A percentile compares a stretch with the other conserved stretches of the same genome.
Conservation (phyloP, 345 rosid genomes). For the Gynandropsis gynandra region DNA sequence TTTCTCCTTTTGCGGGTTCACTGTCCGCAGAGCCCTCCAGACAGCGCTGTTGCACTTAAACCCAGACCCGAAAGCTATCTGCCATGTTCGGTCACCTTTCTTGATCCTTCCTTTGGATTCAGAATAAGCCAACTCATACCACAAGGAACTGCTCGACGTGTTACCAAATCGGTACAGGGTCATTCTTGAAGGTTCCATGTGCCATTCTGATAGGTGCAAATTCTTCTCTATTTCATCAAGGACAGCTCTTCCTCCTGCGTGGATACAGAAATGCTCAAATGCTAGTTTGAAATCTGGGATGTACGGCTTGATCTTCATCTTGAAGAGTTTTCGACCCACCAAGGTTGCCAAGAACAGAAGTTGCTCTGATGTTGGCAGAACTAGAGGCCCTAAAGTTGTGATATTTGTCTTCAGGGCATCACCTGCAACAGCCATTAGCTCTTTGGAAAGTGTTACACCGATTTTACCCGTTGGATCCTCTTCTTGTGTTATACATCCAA, state of each 20-base stretch:
- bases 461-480: constrained; percentile 39
- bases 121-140: constrained; percentile 64
- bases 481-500: constrained; percentile 52
- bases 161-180: constrained; percentile 61
- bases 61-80: constrained; percentile 74
- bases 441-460: constrained; percentile 64
- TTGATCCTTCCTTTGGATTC: constrained; percentile 61
- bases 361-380: constrained; percentile 67
- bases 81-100: constrained; percentile 66
- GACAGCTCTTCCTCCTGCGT: constrained; percentile 68
- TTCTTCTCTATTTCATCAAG: constrained; percentile 64
- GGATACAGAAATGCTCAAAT: constrained; percentile 68
- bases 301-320: constrained; percentile 49
- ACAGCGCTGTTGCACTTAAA: constrained; percentile 77
- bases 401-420: constrained; percentile 71
- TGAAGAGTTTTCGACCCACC: constrained; percentile 45
- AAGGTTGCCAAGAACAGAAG: constrained; percentile 46
- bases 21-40: constrained; percentile 50
- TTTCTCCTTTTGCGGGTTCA: constrained; percentile 29
- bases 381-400: constrained; percentile 60
- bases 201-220: constrained; percentile 46
- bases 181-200: constrained; percentile 82
- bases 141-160: constrained; percentile 62
- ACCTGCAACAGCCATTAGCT: constrained; percentile 74
- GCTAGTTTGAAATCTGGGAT: constrained; percentile 67